Percentiles rank a stretch among this genome's conserved stretches.
These are phyloP conservation scores for Ceratobasidium sp. DNA, from an alignment of 1,284 basidiomycete species.

Conservation along the genomic window DNA sequence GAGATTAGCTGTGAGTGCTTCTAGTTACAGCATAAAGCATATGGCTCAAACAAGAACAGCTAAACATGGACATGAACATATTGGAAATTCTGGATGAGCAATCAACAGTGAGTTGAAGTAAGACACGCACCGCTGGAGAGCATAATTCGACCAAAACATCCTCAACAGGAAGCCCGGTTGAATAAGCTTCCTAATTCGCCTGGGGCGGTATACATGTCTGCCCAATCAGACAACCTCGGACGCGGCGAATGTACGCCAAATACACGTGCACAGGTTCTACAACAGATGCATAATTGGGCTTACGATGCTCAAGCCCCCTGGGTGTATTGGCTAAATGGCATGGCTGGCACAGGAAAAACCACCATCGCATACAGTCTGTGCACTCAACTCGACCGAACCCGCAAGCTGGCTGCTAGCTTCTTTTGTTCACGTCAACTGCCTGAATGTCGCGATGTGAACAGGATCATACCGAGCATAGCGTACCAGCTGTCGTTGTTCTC, in stretches of 20 bases:
- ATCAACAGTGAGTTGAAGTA: background rate
- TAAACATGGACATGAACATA: background rate
- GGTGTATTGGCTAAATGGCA: slow-evolving; percentile 6
- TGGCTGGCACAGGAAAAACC: background rate
- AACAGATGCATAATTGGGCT: background rate
- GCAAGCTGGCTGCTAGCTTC: slow-evolving; percentile 3
- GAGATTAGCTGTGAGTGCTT: background rate
- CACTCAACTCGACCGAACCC: background rate
- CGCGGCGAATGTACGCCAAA: background rate
- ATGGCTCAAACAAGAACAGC: background rate
- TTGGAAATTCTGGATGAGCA: background rate
- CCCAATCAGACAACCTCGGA: background rate
- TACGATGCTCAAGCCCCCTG: background rate
- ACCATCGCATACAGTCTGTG: background rate
- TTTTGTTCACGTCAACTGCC: background rate
- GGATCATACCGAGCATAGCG: slow-evolving; percentile 12
- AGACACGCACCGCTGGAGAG: too few relatives aligned
- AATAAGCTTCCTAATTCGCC: background rate
- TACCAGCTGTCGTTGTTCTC: slow-evolving; percentile 2
- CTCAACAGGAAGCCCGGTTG: background rate
- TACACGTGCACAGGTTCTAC: background rate
- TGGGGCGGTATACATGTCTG: background rate
- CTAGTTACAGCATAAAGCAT: too few relatives aligned
- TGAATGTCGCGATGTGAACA: background rate
- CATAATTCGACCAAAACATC: background rate